Evolutionary conservation across 305 asterid species (phyloP).

Genomic region (Solanum hybrid): DNA sequence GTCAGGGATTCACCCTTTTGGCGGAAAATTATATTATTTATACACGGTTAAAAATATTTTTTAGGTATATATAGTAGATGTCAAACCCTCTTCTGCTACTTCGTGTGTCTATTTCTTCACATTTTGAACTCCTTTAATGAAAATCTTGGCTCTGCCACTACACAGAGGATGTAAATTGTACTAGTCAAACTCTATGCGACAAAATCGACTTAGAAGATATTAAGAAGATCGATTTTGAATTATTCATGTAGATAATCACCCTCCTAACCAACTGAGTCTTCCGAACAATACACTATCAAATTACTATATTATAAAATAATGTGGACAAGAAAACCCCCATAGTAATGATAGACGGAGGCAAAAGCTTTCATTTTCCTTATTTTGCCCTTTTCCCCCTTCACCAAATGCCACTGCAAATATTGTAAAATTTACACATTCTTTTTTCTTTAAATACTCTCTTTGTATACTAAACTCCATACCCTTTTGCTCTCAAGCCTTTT

Average conservation of each 20-base stretch:
- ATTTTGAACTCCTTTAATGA: too few species aligned
- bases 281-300: neutral
- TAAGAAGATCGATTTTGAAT: too few species aligned
- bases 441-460: constrained; percentile 4
- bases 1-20: neutral
- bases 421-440: neutral
- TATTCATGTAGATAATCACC: accelerated
- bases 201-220: too few species aligned
- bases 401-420: neutral
- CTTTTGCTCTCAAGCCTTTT: neutral
- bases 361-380: neutral
- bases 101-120: neutral
- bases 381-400: neutral
- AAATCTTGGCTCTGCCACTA: too few species aligned
- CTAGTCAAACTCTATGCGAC: too few species aligned
- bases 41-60: too few species aligned
- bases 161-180: accelerated
- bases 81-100: too few species aligned
- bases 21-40: too few species aligned
- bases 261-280: neutral
- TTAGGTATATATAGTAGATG: neutral
- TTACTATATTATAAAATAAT: neutral
- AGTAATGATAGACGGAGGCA: neutral
- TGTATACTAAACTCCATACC: neutral
- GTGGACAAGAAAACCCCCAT: neutral